Base-by-base conservation (phyloP, 805 yeast species). In the Metschnikowia kofuensis region DNA sequence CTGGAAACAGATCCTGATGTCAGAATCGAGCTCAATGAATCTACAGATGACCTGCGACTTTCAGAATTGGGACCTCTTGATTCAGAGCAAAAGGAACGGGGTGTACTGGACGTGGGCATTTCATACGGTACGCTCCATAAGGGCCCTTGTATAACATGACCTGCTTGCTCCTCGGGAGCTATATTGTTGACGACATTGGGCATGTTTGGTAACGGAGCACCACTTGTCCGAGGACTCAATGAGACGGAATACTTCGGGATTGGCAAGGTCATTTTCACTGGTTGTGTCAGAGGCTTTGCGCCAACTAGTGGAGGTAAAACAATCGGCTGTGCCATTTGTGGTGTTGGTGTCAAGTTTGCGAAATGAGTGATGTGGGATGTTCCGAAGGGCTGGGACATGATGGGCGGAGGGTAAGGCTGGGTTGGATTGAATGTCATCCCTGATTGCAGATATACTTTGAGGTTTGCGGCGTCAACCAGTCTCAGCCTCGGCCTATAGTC, bases 91-190 rank as follows among this genome's bases (percentile, higher is more conserved):
- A 53, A 47, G 47, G 59, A 55, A 30, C 55, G 53, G 8, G 59
- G 40, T n/a, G 45, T 38, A 29, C 26, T 29, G 12, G 54, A 45
- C 43, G 57, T 47, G 0, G 84, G 83, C 76, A 79, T 75, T 52
- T 79, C 82, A 57, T 78, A 78, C 7, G 85, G 85, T 4, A 79
- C 85, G 56, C 79, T 81, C 85, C 85, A 81, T 62, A 81, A 79
- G 9, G 77, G 78, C 9, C 67, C 69, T 50, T 68, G 73, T 37
- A 71, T 64, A 21, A 70, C 70, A 6, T 73, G 64, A 9, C 36
- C 41, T 12, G 35, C 10, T 26, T 35, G 27, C 6, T 45, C 48
- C 35, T 35, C 40, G 7, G 13, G 12, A 7, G 7, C 14, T 16
- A 13, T 14, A 26, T 30, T 37, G 27, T 21, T 26, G 5, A 31